phyloP scores from a whole-genome alignment of 495 filamentous ascomycete species.

The Peziza echinospora region DNA sequence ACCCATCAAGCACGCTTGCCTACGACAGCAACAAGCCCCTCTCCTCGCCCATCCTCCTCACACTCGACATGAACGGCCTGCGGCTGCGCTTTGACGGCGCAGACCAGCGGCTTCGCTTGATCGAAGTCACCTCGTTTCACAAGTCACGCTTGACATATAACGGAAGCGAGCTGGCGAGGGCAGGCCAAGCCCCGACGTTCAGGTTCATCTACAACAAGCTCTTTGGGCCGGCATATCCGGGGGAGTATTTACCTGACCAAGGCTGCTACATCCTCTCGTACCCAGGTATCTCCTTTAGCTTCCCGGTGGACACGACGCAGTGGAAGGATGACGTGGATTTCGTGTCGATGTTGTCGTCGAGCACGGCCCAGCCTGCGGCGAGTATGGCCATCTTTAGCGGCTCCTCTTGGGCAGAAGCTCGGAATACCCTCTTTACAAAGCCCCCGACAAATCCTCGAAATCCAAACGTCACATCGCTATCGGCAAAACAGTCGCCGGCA shows the following conservation, averaged over 20 bases:
- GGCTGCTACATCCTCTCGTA: conserved; percentile 72
- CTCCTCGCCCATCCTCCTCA: conserved; percentile 44
- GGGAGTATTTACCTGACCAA: conserved; percentile 56
- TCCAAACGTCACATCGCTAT: conserved; percentile 26
- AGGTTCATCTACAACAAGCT: conserved; percentile 78
- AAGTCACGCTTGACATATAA: conserved; percentile 67
- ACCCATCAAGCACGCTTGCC: conserved; percentile 59
- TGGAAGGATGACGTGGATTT: conserved; percentile 69
- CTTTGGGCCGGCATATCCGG: conserved; percentile 76
- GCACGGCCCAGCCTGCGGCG: conserved; percentile 46
- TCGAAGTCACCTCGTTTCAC: conserved; percentile 82
- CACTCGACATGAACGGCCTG: conserved; percentile 62
- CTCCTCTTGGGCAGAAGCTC: conserved; percentile 65
- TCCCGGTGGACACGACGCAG: conserved; percentile 51
- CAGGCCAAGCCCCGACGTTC: conserved; percentile 45
- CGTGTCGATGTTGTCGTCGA: conserved; percentile 62
- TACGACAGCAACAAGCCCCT: conserved; percentile 54
- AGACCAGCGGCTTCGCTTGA: conserved; percentile 71
- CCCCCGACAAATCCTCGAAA: conserved; percentile 43
- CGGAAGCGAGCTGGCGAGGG: conserved; percentile 59
- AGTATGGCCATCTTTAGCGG: conserved; percentile 80
- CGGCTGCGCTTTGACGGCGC: conserved; percentile 83
- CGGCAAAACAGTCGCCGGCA: conserved; percentile 14
- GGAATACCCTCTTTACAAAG: conserved; percentile 52
- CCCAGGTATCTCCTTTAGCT: conserved; percentile 79